Base-by-base conservation (phyloP, 129 eudicot species). In the Chrysanthemum makinoi region DNA sequence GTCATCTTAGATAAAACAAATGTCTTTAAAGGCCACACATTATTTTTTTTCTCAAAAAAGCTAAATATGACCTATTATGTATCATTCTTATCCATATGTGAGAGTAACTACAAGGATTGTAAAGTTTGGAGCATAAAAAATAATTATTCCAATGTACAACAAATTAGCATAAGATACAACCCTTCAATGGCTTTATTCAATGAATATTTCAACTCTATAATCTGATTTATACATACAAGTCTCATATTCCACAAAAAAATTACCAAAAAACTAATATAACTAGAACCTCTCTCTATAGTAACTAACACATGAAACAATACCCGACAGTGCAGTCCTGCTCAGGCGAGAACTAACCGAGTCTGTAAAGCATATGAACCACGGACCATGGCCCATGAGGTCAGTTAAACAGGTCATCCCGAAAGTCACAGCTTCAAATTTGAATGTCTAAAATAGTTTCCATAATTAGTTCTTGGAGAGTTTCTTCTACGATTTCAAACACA, bases 401-500 rank as follows among this genome's bases (percentile, higher is more conserved):
- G 74, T 68, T 68, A 61, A 68, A 50, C 22, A 48, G 47, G 80
- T 76, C 63, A 76, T 67, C 48, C 28, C 6, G 52, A 30, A 30
- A 59, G 75, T 76, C 75, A 76, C 46, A 28, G 63, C 68, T 70
- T 71, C 62, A 78, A 65, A 55, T 7, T 10, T 8, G 56, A 64
- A 75, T 39, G 20, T 77, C 80, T 44, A 56, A 47, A 13, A 78
- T 66, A 28, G 72, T 69, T 51, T 84, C 86, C 61, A 79, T 18
- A 15, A 89, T 76, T 56, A 59, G 70, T 48, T 77, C 86, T 35
- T 81, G 75, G 8, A 89, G 63, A 61, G 76, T 63, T 17, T 81
- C 83, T 74, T 89, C 92, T 12, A 81, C 83, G n/a, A 84, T 50
- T 49, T 75, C 79, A 66, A 75, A 80, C 72, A 72, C 81, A 20